phyloP scores from a whole-genome alignment of 2,329 filamentous ascomycete species.

The Cladophialophora carrionii region DNA sequence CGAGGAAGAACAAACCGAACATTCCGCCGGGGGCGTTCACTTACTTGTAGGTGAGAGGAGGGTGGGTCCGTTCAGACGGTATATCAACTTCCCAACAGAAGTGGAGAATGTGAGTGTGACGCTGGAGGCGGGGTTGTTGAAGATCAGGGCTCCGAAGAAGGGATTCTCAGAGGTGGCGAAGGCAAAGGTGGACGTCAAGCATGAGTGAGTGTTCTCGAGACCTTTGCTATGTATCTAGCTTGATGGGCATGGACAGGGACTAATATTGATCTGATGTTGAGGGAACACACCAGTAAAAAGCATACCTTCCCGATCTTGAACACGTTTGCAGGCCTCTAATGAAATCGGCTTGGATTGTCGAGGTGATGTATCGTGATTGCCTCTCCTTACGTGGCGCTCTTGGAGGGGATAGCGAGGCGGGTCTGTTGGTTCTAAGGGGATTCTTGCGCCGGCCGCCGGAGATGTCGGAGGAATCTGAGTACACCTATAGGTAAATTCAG shows the following conservation, averaged over 20 bases:
- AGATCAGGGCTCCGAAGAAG: constrained; percentile 35
- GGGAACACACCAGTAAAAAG: constrained; percentile 13
- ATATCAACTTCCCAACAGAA: constrained; percentile 35
- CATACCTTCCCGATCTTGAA: constrained; percentile 16
- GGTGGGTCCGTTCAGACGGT: constrained; percentile 32
- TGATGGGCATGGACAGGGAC: neutral
- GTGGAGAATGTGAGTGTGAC: constrained; percentile 34
- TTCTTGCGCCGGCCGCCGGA: neutral
- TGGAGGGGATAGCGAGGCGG: neutral
- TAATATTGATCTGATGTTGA: constrained; percentile 15
- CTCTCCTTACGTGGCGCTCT: neutral
- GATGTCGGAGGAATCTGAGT: neutral
- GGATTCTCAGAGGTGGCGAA: constrained; percentile 24
- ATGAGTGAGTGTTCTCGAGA: constrained; percentile 30
- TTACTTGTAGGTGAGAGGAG: constrained; percentile 32
- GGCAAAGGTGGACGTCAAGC: constrained; percentile 33
- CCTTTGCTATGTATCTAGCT: constrained; percentile 18
- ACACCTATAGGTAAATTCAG: neutral
- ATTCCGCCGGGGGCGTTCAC: constrained; percentile 22
- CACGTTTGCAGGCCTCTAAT: constrained; percentile 20
- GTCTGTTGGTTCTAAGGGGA: neutral
- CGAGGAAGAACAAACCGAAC: constrained; percentile 31
- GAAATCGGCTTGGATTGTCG: neutral
- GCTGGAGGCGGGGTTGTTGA: constrained; percentile 33
- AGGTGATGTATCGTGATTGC: neutral